phyloP scores from a whole-genome alignment of 306 rosid genomes.

The Astragalus membranaceus region DNA sequence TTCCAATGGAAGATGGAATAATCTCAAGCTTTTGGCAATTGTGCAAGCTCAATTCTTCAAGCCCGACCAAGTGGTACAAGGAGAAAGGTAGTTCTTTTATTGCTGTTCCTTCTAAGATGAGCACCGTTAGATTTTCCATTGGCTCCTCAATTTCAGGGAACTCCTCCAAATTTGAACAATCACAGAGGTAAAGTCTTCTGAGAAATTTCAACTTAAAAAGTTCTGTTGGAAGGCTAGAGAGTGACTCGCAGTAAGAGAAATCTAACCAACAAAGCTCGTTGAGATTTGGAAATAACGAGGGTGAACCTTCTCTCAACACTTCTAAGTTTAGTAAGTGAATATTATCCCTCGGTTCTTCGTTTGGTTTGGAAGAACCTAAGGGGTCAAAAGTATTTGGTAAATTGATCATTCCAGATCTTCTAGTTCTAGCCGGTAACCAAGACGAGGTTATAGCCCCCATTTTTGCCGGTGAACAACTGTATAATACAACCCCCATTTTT shows the following conservation, averaged over 20 bases:
- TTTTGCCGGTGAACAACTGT: background rate
- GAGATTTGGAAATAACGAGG: background rate
- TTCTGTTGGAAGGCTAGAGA: background rate
- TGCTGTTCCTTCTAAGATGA: background rate
- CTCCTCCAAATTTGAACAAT: background rate
- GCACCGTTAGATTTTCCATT: background rate
- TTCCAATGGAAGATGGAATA: slow-evolving; percentile 24
- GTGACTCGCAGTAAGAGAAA: slow-evolving; percentile 15
- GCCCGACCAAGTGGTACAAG: background rate
- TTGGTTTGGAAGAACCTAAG: background rate
- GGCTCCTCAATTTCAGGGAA: background rate
- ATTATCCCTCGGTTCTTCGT: background rate
- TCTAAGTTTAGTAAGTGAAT: background rate
- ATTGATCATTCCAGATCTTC: too few species aligned
- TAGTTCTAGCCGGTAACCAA: too few species aligned
- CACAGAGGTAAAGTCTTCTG: background rate
- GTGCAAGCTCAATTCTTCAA: slow-evolving; percentile 12
- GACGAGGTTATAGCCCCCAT: too few species aligned
- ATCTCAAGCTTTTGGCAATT: background rate
- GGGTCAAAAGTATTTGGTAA: slow-evolving; percentile 4
- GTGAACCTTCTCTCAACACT: background rate
- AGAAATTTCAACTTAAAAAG: background rate
- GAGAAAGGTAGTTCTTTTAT: slow-evolving; percentile 4
- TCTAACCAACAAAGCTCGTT: slow-evolving; percentile 14
- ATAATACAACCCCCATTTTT: background rate